These are phyloP conservation scores for Notholithocarpus densiflorus DNA, from an alignment of 306 rosid genomes.

Conservation along the genomic window DNA sequence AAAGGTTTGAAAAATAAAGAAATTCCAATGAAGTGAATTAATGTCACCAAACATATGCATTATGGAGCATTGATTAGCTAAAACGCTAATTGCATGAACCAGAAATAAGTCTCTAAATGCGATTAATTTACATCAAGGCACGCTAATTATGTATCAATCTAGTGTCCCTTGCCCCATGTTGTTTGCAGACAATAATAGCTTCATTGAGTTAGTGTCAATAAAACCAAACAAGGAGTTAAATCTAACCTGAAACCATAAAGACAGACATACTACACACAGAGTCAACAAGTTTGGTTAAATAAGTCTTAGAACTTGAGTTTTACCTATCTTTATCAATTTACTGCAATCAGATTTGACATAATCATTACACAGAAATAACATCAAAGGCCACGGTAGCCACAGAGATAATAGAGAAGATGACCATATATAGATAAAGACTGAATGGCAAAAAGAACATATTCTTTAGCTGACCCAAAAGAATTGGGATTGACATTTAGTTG, in stretches of 20 bases:
- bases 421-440: background rate
- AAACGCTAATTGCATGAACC: background rate
- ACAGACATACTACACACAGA: background rate
- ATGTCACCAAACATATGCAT: no score
- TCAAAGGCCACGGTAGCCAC: background rate
- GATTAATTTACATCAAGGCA: background rate
- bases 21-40: no score
- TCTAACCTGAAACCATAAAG: background rate
- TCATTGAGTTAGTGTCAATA: background rate
- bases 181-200: background rate
- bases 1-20: no score
- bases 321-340: background rate
- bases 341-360: background rate
- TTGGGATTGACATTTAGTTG: background rate
- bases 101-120: background rate
- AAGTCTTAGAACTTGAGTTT: no score
- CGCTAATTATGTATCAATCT: no score
- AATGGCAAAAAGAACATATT: background rate
- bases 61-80: background rate
- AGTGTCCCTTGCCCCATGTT: no score
- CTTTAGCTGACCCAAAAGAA: background rate
- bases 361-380: background rate
- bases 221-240: background rate
- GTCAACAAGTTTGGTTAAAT: background rate
- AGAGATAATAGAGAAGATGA: background rate